Base-by-base conservation (phyloP, 2,329 filamentous ascomycete species). In the Phoma sp. region DNA sequence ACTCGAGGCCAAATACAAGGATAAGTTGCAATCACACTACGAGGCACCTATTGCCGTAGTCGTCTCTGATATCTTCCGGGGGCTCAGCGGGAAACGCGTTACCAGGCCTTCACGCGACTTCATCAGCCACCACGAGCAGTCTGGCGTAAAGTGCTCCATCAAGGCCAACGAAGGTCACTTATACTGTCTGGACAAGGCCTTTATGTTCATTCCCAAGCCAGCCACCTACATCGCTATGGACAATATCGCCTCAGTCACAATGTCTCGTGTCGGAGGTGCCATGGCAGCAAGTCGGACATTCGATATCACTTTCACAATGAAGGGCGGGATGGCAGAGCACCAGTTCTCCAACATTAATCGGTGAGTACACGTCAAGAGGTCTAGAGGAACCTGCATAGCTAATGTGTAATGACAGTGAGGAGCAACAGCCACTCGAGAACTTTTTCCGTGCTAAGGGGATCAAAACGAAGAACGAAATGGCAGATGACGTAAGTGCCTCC, bases 321-420 rank as follows among this genome's bases (percentile, higher is more conserved):
- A 97, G 83, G 86, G 83, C 64, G 91, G 90, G n/a, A 84, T 86
- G 47, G 90, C 90, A 53, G 92, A 96, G 70, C 92, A 93, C 67
- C 93, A 97, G 71, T 99, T 99, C 81, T 96, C 92, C 79, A 99
- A 99, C 81, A 99, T 99, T 76, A 99, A 97, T 75, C 90, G 94
- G 83, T 84, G 74, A 66, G 78, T 63, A 25, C 17, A 29, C 41
- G 17, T 4, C 36, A 13, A n/a, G 40, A 13, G 3, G 39, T 17
- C 7, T 36, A 17, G 10, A 43, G 2, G 15, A 12, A 17, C 38
- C 19, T 55, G 51, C 44, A 54, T 46, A 44, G 54, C 65, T 69
- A 61, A 70, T 63, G 74, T 43, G 71, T 59, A 21, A 38, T 38
- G 32, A 55, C 51, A 84, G 83, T 67, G 95, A 99, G 80, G 95